Conservation (phyloP, 768 basidiomycete species). For the Lactifluus echinatus region DNA sequence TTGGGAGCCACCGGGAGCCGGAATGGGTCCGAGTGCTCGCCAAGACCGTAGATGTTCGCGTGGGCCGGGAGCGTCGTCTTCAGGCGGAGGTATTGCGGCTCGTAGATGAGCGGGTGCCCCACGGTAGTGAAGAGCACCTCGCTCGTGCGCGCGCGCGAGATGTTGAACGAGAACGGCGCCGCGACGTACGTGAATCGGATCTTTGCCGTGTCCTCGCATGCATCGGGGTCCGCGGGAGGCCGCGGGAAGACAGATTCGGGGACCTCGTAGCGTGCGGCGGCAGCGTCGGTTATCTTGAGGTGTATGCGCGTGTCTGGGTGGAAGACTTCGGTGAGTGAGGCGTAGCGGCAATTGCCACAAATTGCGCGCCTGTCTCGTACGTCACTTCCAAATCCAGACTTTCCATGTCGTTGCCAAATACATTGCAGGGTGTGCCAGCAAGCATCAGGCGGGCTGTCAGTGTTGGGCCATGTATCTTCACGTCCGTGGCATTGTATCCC, state of each 20-base stretch:
- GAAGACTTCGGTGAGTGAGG: too few relatives aligned
- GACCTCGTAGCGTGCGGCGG: conserved; percentile 48
- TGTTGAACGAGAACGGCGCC: conserved; percentile 53
- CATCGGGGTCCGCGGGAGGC: conserved; percentile 30
- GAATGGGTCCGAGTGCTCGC: conserved; percentile 65
- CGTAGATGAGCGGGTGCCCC: conserved; percentile 58
- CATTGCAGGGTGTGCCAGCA: conserved; percentile 44
- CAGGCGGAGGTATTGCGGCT: conserved; percentile 68
- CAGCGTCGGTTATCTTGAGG: conserved; percentile 50
- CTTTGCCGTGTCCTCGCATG: conserved; percentile 28
- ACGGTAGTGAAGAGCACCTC: conserved; percentile 58
- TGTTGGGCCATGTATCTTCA: conserved; percentile 31
- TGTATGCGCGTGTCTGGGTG: conserved; percentile 44
- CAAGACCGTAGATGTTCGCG: conserved; percentile 71
- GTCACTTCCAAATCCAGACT: conserved; percentile 42
- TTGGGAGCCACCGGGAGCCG: conserved; percentile 36
- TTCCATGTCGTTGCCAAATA: conserved; percentile 48
- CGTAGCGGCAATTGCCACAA: too few relatives aligned
- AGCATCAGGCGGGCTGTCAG: conserved; percentile 47
- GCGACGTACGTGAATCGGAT: conserved; percentile 54
- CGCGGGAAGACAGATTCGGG: conserved; percentile 54
- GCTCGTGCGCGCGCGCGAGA: conserved; percentile 38
- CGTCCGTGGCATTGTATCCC: conserved; percentile 46
- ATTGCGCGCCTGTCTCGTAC: conserved; percentile 45
- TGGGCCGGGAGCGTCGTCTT: conserved; percentile 50